Evolutionary conservation across 352 stramenopile genomes (phyloP), one percentile per base, ranked within the genome.

Genomic region (Peronosclerospora sorghi): DNA sequence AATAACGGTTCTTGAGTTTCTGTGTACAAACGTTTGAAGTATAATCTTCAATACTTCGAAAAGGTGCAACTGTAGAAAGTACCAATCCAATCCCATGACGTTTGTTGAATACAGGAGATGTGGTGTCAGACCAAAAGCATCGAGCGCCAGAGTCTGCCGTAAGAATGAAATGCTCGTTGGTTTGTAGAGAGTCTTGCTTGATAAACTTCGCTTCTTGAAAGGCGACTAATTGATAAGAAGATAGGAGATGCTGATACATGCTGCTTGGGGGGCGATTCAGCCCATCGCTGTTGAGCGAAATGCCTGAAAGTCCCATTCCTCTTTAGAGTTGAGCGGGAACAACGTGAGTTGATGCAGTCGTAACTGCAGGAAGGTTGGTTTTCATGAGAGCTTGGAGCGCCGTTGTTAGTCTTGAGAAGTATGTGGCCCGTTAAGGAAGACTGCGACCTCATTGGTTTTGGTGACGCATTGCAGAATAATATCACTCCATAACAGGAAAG

Each of bases 131-230:
- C 45, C 51, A 60, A 24, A 56, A 60, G 27, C 35, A 51, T 5
- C 35, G 35, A 1, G 41, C 46, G 0, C 45, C 40, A 20, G 45
- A 56, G 9, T 60, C 52, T 8, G 41, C 40, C 1, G 21, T n/a
- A 6, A 38, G 21, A 18, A 51, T 41, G 14, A 39, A 45, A 32
- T 45, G 32, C 7, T 48, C 15, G 15, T 45, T 54, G 19, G 43
- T 49, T 14, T 51, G 32, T 8, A n/a, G n/a, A n/a, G 49, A 43
- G 29, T 51, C 44, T 18, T 17, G 9, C 5, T 48, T 52, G n/a
- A 13, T 35, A 19, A 60, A 56, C 29, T 55, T 54, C 21, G 51
- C 46, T 19, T 49, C 51, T 35, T 59, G 44, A 15, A 54, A 41
- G 9, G 40, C 51, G 7, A 51, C 29, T 12, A 54, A 17, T 9